These are phyloP conservation scores for Petunia secreta DNA, from an alignment of 257 asterid genomes.

Conservation along the genomic window DNA sequence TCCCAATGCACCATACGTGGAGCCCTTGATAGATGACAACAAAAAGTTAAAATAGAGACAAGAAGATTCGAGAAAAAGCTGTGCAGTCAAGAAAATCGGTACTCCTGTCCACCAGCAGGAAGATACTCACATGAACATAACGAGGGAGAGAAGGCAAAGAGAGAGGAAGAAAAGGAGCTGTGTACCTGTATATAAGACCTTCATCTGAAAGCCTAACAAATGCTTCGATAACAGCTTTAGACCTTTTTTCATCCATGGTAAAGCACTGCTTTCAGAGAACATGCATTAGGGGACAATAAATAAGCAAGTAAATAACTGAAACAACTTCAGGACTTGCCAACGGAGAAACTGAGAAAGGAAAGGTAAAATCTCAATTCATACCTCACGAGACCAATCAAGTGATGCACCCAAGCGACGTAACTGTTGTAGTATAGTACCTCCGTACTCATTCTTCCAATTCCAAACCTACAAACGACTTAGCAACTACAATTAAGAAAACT, in stretches of 20 bases:
- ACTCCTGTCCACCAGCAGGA: background rate
- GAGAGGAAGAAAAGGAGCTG: background rate
- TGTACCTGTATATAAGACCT: slow-evolving; percentile 86
- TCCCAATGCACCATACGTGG: slow-evolving; percentile 96
- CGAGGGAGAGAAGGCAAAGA: background rate
- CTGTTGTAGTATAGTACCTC: slow-evolving; percentile 86
- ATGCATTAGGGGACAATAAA: slow-evolving; percentile 5
- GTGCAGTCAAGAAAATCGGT: slow-evolving; percentile 9
- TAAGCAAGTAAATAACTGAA: background rate
- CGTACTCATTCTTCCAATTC: slow-evolving; percentile 90
- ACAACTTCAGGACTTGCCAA: slow-evolving; percentile 4
- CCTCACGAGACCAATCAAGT: slow-evolving; percentile 97
- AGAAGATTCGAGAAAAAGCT: slow-evolving; percentile 7
- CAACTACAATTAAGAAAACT: slow-evolving; percentile 11
- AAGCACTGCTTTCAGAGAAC: slow-evolving; percentile 56
- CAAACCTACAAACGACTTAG: slow-evolving; percentile 59
- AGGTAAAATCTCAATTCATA: slow-evolving; percentile 28
- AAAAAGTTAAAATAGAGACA: slow-evolving; percentile 21
- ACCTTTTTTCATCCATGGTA: slow-evolving; percentile 94
- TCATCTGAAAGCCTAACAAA: slow-evolving; percentile 84
- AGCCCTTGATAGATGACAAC: slow-evolving; percentile 55
- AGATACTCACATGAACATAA: slow-evolving; percentile 20
- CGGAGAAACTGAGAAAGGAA: background rate
- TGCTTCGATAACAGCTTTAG: slow-evolving; percentile 92
- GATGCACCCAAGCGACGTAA: slow-evolving; percentile 94